These are phyloP conservation scores for Camellia sinensis DNA, from an alignment of 148 eudicot species.

Conservation along the genomic window DNA sequence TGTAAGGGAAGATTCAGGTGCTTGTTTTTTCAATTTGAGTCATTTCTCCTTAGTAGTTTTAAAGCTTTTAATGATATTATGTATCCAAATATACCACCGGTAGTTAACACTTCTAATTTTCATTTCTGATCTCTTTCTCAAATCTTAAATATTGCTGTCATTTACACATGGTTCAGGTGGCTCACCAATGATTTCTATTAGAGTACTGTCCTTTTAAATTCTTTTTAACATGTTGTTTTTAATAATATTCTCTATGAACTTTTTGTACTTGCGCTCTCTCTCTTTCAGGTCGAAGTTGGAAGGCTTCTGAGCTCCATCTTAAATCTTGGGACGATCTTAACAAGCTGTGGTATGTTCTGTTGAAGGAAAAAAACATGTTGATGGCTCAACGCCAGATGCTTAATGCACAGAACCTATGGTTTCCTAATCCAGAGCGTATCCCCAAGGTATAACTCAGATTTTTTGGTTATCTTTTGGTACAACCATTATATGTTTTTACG, in stretches of 20 bases:
- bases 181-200: not conserved
- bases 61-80: too few relatives aligned
- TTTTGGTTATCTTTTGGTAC: not conserved
- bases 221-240: not conserved
- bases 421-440: conserved; percentile 86
- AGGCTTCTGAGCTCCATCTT: conserved; percentile 84
- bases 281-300: conserved; percentile 80
- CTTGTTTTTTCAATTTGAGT: too few relatives aligned
- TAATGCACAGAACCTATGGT: conserved; percentile 72
- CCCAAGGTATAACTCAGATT: conserved; percentile 51
- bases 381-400: conserved; percentile 96
- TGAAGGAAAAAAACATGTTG: conserved; percentile 90
- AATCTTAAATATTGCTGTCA: not conserved
- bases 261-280: conserved; percentile 7
- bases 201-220: not conserved
- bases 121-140: not conserved
- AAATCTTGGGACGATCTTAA: conserved; percentile 95
- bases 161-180: not conserved
- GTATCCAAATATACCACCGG: too few relatives aligned
- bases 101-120: not conserved
- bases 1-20: too few relatives aligned
- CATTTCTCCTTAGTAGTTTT: too few relatives aligned
- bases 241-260: not conserved
- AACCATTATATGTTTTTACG: too few relatives aligned
- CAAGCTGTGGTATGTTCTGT: conserved; percentile 86